These are phyloP conservation scores for Melampsora abietis-canadensis DNA, from an alignment of 1,284 basidiomycete species.

Conservation along the genomic window DNA sequence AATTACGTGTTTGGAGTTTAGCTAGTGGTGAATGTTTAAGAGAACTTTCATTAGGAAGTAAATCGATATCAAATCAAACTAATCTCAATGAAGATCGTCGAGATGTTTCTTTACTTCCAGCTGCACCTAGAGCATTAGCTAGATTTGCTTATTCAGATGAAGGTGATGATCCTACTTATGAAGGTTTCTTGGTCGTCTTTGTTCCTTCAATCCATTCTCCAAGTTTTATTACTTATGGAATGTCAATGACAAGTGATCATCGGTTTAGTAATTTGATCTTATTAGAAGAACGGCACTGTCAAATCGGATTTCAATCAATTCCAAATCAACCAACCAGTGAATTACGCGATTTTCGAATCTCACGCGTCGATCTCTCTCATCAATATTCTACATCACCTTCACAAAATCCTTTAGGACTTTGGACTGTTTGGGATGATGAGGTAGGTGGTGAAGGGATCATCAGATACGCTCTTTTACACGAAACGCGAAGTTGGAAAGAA, in stretches of 20 bases:
- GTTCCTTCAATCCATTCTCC: conserved; percentile 29
- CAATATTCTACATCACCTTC: neutral
- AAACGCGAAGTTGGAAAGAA: conserved; percentile 31
- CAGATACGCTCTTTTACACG: conserved; percentile 41
- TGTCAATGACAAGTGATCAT: conserved; percentile 22
- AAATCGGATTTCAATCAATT: conserved; percentile 11
- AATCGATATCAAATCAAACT: neutral
- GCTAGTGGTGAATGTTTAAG: conserved; percentile 53
- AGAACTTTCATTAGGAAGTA: conserved; percentile 20
- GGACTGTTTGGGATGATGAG: conserved; percentile 55
- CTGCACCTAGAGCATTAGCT: conserved; percentile 25
- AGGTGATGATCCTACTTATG: conserved; percentile 40
- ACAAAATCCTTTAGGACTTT: conserved; percentile 54
- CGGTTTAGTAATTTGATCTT: conserved; percentile 32
- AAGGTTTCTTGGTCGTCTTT: conserved; percentile 39
- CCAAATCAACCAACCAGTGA: neutral
- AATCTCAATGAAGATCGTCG: neutral
- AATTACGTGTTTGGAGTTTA: conserved; percentile 71
- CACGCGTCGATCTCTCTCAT: conserved; percentile 21
- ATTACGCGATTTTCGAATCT: conserved; percentile 40
- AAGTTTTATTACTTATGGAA: conserved; percentile 38
- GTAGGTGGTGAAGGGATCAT: conserved; percentile 48
- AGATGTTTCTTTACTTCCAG: conserved; percentile 18
- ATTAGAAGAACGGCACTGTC: conserved; percentile 34
- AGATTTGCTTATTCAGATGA: conserved; percentile 36